A percentile compares a stretch with the other conserved stretches of the same genome.
Evolutionary conservation across 2,329 filamentous ascomycete genomes (phyloP).

Genomic region (Dendrostoma leiphaemia): DNA sequence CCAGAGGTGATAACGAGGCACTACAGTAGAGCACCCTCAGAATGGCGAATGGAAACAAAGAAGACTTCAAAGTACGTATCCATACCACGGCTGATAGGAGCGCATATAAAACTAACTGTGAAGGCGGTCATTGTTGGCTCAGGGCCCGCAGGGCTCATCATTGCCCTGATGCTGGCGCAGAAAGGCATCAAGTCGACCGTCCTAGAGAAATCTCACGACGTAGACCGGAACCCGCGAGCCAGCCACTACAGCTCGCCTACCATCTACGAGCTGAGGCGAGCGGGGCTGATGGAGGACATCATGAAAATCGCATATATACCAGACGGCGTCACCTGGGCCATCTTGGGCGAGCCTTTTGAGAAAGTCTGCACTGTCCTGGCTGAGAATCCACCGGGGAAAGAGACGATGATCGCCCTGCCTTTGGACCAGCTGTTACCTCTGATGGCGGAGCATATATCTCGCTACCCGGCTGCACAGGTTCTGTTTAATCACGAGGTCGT

Average conservation of each 20-base stretch:
- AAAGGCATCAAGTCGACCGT: conserved; percentile 25
- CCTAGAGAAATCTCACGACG: conserved; percentile 25
- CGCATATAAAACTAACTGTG: background rate
- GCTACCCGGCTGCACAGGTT: conserved; percentile 31
- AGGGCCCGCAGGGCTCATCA: conserved; percentile 23
- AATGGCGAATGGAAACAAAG: background rate
- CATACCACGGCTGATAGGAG: accelerated
- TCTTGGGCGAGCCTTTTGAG: conserved; percentile 19
- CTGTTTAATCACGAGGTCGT: conserved; percentile 39
- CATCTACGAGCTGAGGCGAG: conserved; percentile 26
- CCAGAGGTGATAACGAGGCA: too few species aligned
- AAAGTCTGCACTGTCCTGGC: conserved; percentile 20
- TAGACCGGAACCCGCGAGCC: conserved; percentile 30
- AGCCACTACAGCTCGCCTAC: conserved; percentile 28
- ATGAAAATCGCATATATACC: conserved; percentile 23
- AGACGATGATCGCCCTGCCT: conserved; percentile 40
- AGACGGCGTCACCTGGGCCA: conserved; percentile 27
- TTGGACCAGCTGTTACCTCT: conserved; percentile 41
- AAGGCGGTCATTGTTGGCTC: conserved; percentile 23
- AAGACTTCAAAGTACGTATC: background rate
- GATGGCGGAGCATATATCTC: conserved; percentile 35
- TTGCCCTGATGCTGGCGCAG: conserved; percentile 23
- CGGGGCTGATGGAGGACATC: conserved; percentile 29
- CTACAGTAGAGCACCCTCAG: background rate
- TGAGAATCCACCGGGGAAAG: conserved; percentile 12